phyloP scores from a whole-genome alignment of 371 early-diverging fungal species.

The Lichtheimia corymbifera region DNA sequence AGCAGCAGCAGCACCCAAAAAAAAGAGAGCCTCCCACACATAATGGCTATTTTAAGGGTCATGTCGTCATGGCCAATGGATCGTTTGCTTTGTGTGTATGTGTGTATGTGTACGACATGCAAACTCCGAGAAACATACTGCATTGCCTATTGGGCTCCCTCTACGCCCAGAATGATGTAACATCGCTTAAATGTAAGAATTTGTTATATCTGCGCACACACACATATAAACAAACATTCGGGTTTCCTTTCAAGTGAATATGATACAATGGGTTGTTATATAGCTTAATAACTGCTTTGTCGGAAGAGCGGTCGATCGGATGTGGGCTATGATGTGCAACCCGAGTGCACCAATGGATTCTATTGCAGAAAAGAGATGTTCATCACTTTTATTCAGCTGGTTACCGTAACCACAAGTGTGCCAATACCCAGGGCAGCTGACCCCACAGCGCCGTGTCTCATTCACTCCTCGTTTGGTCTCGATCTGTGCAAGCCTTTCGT shows the following conservation, averaged over 20 bases:
- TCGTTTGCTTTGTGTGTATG: not conserved
- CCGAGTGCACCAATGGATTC: too few relatives aligned
- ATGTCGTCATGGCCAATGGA: slow-evolving; percentile 11
- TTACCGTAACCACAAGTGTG: too few relatives aligned
- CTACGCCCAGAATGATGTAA: not conserved
- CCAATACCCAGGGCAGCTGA: too few relatives aligned
- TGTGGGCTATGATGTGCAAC: too few relatives aligned
- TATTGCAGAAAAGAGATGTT: too few relatives aligned
- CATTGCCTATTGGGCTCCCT: not conserved
- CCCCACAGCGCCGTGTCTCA: too few relatives aligned
- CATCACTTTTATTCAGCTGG: too few relatives aligned
- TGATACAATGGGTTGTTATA: not conserved
- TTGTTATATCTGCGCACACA: not conserved
- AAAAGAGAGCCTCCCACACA: too few relatives aligned
- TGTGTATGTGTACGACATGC: too few relatives aligned
- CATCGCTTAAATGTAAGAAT: not conserved
- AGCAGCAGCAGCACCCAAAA: not conserved
- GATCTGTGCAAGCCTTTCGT: too few relatives aligned
- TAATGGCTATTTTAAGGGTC: not conserved
- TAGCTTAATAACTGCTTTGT: not conserved
- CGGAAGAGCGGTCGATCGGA: too few relatives aligned
- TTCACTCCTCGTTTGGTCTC: too few relatives aligned
- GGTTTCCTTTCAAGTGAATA: not conserved
- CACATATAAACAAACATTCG: not conserved
- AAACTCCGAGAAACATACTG: slow-evolving; percentile 5